Evolutionary conservation across 768 basidiomycete species (phyloP), one percentile per base, ranked within the genome.

Genomic region (Candolleomyces eurysporus): DNA sequence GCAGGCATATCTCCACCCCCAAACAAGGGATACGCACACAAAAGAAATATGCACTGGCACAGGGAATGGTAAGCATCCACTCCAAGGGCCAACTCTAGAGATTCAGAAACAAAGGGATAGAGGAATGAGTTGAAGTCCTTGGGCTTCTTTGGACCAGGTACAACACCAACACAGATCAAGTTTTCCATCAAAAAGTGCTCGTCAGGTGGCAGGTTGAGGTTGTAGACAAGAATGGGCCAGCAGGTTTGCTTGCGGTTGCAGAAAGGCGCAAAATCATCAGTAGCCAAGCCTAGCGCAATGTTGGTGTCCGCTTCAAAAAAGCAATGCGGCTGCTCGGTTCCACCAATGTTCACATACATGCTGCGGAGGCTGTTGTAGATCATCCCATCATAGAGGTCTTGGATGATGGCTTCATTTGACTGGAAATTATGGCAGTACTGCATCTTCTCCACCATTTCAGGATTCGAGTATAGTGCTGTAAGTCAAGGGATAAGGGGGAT

Each of bases 81-180:
- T 3, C 81, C 82, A 19, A 58, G 10, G 0, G 70, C 73, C 0
- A 82, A 72, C 13, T 67, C 51, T 0, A 73, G 31, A 5, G 75
- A 61, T 60, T 83, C 80, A 19, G 78, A 60, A 2, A 79, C 63
- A 4, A 79, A 54, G 0, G 80, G 82, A 48, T 64, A 73, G 0
- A 78, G 64, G 56, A 82, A 84, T 0, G 82, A 83, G 48, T 75
- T 73, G 1, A 75, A 40, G 60, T 82, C 77, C 19, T 72, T 67
- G 0, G 81, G 78, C 46, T 76, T 75, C 17, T 75, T 72, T 0
- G 81, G 82, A 0, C 82, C 79, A 0, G 80, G 82, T 51, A 84
- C 79, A 50, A 81, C 68, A 13, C 78, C 77, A 13, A 81, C 39
- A 26, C 69, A 71, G 4, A 84, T 51, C 5, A 81, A 66, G 45